Evolutionary conservation across 306 rosid species (phyloP).

Genomic region (Cyamopsis tetragonoloba): DNA sequence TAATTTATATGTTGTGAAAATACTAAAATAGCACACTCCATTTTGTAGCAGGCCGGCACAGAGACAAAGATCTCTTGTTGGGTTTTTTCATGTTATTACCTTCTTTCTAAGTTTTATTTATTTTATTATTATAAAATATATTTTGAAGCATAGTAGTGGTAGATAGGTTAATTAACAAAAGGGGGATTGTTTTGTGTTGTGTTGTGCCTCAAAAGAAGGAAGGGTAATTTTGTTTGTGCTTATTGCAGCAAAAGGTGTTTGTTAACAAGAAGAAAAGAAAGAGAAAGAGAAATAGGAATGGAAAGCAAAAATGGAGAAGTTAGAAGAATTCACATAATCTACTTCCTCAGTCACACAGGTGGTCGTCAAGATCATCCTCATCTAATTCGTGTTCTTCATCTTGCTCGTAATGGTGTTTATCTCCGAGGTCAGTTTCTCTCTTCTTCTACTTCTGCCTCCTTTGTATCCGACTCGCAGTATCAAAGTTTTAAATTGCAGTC

Average conservation of each 20-base stretch:
- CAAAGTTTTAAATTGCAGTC: too few species aligned
- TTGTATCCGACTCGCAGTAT: not conserved
- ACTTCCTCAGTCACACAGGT: constrained; percentile 60
- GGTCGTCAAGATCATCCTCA: constrained; percentile 74
- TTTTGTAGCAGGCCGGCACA: constrained; percentile 57
- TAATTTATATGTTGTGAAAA: constrained; percentile 30
- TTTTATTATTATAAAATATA: too few species aligned
- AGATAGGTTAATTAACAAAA: constrained; percentile 18
- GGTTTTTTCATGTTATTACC: constrained; percentile 29
- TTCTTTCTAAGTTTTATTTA: constrained; percentile 23
- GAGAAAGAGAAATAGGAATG: constrained; percentile 32
- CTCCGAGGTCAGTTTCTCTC: constrained; percentile 55
- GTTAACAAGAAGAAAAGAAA: constrained; percentile 1
- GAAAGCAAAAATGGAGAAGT: constrained; percentile 58
- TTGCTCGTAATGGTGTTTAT: constrained; percentile 56
- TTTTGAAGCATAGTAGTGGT: constrained; percentile 23
- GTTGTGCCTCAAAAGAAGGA: constrained; percentile 39
- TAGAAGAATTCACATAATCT: constrained; percentile 67
- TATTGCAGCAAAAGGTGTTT: constrained; percentile 10
- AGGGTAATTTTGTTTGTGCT: constrained; percentile 26
- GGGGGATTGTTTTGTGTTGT: constrained; percentile 2
- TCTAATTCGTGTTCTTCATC: constrained; percentile 74
- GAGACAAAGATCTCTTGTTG: constrained; percentile 49
- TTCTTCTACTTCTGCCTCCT: not conserved
- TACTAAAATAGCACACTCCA: too few species aligned